Evolutionary conservation across 441 rosid genomes (phyloP), one percentile per base, ranked within the genome.

Genomic region (Biscutella laevigata): DNA sequence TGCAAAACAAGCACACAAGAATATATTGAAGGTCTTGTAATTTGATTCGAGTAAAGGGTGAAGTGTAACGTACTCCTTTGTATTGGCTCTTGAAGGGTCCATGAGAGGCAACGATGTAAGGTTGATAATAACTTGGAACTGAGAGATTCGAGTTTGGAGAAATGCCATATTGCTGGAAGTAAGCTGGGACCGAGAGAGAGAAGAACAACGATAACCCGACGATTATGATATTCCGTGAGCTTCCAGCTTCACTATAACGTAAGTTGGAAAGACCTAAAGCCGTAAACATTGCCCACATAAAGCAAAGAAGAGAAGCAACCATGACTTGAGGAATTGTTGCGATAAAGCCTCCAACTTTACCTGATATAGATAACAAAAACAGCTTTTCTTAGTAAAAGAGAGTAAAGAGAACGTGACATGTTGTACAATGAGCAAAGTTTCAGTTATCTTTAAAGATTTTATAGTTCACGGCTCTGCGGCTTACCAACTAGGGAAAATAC

Each of bases 261-360:
- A 91, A 78, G 71, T 91, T 91, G 12, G 98, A 91, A 62, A 90
- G 68, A 45, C 98, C 98, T 59, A 87, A 75, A 15, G 98, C 98
- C 4, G 92, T 52, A 57, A 90, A 88, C 95, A 87, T 79, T 45
- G 86, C 98, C 96, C 95, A 91, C 98, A 91, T 91, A 76, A 83
- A 83, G 74, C 98, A 88, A 24, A 91, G 89, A 43, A 91, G 94
- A 48, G 95, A 84, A 45, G 94, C 98, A 64, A 88, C 91, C 85
- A 91, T 91, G 71, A 88, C 96, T 74, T 77, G 66, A 11, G 96
- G 98, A 64, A 88, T 88, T 3, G 94, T 88, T 68, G 98, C 98
- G 30, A 91, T 77, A 69, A 88, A 85, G 14, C 95, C 98, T 64
- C 96, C 98, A 34, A 91, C 91, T 74, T 91, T 91, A 69, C 98